These are phyloP conservation scores for Russula olivacea DNA, from an alignment of 768 basidiomycete species.

Conservation along the genomic window DNA sequence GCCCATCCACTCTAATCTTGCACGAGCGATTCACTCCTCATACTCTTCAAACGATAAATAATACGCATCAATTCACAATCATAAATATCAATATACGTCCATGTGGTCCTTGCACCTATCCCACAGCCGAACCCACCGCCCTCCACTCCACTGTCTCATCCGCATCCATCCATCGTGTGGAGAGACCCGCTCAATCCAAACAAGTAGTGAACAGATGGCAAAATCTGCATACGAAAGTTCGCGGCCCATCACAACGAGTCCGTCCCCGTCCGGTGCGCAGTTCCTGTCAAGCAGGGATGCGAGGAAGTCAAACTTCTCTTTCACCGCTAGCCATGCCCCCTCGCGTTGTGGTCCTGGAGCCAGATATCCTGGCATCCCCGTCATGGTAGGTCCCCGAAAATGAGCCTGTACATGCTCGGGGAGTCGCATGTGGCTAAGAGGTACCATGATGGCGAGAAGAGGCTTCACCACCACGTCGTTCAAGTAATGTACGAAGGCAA, in stretches of 20 bases:
- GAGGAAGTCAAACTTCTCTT: slow-evolving; percentile 61
- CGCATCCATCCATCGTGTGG: slow-evolving; percentile 69
- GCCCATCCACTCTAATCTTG: slow-evolving; percentile 2
- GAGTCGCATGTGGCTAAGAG: slow-evolving; percentile 56
- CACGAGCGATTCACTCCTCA: neutral
- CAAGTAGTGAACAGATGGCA: slow-evolving; percentile 60
- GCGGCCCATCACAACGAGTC: slow-evolving; percentile 56
- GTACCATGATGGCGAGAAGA: slow-evolving; percentile 63
- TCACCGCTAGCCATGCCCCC: slow-evolving; percentile 57
- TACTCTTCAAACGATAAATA: neutral
- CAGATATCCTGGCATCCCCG: slow-evolving; percentile 24
- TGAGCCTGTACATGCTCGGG: slow-evolving; percentile 50
- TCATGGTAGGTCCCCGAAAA: slow-evolving; percentile 32
- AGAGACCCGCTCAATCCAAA: slow-evolving; percentile 70
- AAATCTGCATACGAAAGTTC: slow-evolving; percentile 72
- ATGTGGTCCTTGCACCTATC: slow-evolving; percentile 59
- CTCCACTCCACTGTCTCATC: slow-evolving; percentile 63
- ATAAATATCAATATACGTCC: slow-evolving; percentile 48
- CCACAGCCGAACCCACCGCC: slow-evolving; percentile 59
- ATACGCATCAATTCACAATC: neutral
- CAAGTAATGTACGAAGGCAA: slow-evolving; percentile 64
- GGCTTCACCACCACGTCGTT: slow-evolving; percentile 61
- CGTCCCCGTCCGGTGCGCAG: slow-evolving; percentile 50
- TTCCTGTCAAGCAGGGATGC: slow-evolving; percentile 66
- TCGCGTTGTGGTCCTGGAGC: slow-evolving; percentile 46